Percentiles rank a stretch among this genome's conserved stretches.
Evolutionary conservation across 139 green algal genomes (phyloP).

Genomic region (Diplosphaera chodatii): DNA sequence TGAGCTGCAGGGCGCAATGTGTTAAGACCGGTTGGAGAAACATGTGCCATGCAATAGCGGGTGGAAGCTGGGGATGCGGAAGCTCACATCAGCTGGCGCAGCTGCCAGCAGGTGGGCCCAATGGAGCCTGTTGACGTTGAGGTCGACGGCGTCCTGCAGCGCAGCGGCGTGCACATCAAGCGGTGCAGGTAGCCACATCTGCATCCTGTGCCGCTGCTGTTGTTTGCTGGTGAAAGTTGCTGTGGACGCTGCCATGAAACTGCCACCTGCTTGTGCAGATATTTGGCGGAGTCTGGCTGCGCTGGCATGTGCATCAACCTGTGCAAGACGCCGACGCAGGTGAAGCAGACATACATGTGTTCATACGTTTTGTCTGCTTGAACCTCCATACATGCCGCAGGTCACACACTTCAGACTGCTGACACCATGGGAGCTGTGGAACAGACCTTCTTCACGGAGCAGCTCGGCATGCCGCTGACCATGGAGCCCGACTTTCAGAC

Average conservation of each 20-base stretch:
- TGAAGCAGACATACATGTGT: not conserved
- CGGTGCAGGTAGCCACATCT: conserved; percentile 66
- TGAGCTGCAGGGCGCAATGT: no score
- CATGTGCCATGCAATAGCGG: no score
- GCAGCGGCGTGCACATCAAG: conserved; percentile 55
- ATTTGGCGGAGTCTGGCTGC: conserved; percentile 59
- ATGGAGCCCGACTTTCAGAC: conserved; percentile 64
- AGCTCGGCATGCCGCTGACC: conserved; percentile 76
- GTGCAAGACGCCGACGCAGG: conserved; percentile 57
- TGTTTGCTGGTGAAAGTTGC: no score
- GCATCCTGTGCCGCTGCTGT: no score
- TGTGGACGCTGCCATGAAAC: no score
- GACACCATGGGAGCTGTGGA: no score
- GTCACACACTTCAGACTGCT: no score
- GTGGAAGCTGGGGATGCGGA: no score
- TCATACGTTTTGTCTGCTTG: no score
- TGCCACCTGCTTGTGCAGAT: conserved; percentile 15
- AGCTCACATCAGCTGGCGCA: no score
- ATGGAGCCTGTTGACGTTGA: conserved; percentile 36
- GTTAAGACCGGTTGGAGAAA: no score
- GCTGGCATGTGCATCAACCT: conserved; percentile 79
- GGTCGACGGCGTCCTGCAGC: conserved; percentile 27
- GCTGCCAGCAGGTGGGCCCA: conserved; percentile 27
- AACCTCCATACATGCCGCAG: no score
- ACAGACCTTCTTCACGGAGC: conserved; percentile 74